A percentile compares a stretch with the other conserved stretches of the same genome.
Evolutionary conservation across 129 eudicot species (phyloP).

Genomic region (Scalesia atractyloides): DNA sequence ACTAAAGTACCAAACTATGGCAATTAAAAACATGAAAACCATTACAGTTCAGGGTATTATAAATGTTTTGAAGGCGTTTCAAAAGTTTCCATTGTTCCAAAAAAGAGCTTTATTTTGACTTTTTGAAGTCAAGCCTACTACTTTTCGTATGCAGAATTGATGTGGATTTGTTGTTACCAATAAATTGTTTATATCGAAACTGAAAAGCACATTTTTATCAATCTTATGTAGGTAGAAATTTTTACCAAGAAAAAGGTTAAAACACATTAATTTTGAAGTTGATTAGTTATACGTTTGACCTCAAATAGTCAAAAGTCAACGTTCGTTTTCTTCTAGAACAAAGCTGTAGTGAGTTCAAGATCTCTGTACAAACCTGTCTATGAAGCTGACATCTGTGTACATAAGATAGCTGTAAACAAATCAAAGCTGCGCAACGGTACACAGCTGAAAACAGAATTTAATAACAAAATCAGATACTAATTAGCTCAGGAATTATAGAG

Average conservation of each 20-base stretch:
- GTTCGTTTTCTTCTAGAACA: background rate
- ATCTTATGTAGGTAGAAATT: background rate
- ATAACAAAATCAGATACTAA: constrained; percentile 22
- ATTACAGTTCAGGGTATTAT: background rate
- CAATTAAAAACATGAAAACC: background rate
- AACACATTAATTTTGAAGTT: background rate
- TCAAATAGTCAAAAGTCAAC: background rate
- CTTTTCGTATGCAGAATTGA: background rate
- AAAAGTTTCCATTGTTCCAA: background rate
- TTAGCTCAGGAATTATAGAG: constrained; percentile 5
- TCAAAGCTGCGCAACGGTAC: constrained; percentile 70
- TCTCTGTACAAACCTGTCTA: constrained; percentile 66
- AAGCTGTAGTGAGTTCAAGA: constrained; percentile 4
- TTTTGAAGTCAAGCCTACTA: background rate
- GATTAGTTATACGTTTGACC: background rate
- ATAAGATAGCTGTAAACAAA: constrained; percentile 87
- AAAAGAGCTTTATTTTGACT: background rate
- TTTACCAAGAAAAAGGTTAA: background rate
- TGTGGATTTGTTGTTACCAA: background rate
- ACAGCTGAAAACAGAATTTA: constrained; percentile 57
- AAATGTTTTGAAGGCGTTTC: background rate
- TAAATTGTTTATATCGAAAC: background rate
- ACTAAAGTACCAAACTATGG: background rate
- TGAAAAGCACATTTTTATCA: background rate
- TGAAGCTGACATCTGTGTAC: constrained; percentile 81